Evolutionary conservation across 2,329 filamentous ascomycete genomes (phyloP), one percentile per base, ranked within the genome.

Genomic region (Fusarium vanettenii): DNA sequence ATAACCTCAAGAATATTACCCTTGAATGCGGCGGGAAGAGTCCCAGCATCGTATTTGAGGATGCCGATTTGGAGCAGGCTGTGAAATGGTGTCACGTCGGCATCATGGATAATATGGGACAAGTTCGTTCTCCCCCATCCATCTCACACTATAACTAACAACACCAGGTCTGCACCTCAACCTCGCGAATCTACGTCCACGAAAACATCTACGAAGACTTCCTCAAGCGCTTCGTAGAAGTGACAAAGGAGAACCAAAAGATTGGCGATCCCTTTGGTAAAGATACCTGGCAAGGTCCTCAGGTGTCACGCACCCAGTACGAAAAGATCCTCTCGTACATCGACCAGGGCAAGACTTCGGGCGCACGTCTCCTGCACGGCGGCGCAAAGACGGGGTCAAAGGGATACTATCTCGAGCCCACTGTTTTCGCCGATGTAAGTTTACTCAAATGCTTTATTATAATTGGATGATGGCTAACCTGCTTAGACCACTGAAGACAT

Each of bases 301-400:
- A 92, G 79, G 88, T 92, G 63, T 90, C 89, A 3, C 90, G 90
- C 79, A 80, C 85, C 18, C 91, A 93, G 78, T 90, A 89, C 75
- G 90, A 92, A 60, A 85, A 89, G 20, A 87, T 94, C 2, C 84
- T 93, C 20, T 87, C 86, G 2, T 94, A 92, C 80, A 89, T 94
- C 57, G 87, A 93, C 67, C 76, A 85, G 39, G 91, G 91, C n/a
- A 92, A 92, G 79, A 84, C 85, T 8, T 88, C 91, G 76, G 91
- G 91, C 16, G 89, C 90, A 0, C 89, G 84, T 2, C 84, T 93
- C 4, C 83, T 86, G 25, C 83, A 81, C 33, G 80, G 80, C 5
- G 76, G 78, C 1, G 52, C 45, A 3, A 71, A 60, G 20, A 60
- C 60, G 7, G 60, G 61, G 1, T 71, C 59, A 2, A 66, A 75